Evolutionary conservation across 208 protist genomes (phyloP).

Genomic region (Trichomonas vaginalis): DNA sequence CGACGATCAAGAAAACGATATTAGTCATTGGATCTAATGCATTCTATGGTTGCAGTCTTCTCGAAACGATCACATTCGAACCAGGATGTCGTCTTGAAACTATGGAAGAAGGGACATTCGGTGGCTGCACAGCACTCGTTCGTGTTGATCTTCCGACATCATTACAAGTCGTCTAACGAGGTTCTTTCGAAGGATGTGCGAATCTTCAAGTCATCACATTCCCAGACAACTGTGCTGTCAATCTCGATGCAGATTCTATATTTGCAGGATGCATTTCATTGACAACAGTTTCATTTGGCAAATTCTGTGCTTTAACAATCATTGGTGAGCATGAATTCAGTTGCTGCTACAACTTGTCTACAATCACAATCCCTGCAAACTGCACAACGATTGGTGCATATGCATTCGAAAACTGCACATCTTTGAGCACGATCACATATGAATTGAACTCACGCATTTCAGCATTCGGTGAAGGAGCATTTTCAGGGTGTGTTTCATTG

Average conservation of each 20-base stretch:
- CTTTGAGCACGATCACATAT: neutral
- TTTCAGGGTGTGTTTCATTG: neutral
- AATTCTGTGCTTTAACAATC: neutral
- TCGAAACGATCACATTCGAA: neutral
- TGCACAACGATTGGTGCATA: neutral
- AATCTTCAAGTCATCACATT: neutral
- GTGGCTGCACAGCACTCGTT: neutral
- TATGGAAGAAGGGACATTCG: neutral
- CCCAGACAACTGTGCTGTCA: neutral
- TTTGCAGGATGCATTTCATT: neutral
- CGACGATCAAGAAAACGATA: neutral
- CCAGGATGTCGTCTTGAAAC: neutral
- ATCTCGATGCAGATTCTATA: neutral
- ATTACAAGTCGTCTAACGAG: neutral
- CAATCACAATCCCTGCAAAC: neutral
- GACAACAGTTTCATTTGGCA: neutral
- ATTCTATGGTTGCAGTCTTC: neutral
- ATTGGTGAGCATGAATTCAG: neutral
- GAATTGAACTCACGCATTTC: neutral
- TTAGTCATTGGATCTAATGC: neutral
- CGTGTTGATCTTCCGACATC: neutral
- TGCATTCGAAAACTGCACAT: neutral
- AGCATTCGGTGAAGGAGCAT: neutral
- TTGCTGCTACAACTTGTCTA: neutral
- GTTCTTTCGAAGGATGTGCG: neutral